Conservation (phyloP, 176 grass and related monocot genomes). For the Otatea glauca region DNA sequence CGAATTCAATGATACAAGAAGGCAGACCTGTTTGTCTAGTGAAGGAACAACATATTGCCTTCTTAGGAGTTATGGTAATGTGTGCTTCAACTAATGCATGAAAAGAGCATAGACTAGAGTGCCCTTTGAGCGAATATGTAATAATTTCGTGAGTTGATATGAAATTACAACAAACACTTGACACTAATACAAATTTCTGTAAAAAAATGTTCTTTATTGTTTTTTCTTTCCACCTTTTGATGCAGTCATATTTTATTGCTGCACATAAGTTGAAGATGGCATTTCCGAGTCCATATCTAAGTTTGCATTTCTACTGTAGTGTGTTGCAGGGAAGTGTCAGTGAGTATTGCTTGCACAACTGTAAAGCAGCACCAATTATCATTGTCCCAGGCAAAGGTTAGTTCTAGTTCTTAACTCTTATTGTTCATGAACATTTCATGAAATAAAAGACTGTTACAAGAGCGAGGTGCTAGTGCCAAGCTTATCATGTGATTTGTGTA, state of each 20-base stretch:
- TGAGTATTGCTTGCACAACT: conserved; percentile 91
- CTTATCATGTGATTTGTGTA: conserved; percentile 30
- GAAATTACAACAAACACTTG: conserved; percentile 13
- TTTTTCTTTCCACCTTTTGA: conserved; percentile 29
- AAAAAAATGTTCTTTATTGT: conserved; percentile 23
- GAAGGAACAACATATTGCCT: neutral
- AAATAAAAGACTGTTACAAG: conserved; percentile 20
- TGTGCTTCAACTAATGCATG: conserved; percentile 32
- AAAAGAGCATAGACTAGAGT: conserved; percentile 5
- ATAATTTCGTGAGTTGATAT: conserved; percentile 35
- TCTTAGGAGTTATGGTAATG: conserved; percentile 2
- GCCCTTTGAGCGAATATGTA: conserved; percentile 16
- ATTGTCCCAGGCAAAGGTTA: conserved; percentile 87
- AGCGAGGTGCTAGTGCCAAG: conserved; percentile 7
- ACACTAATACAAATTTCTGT: conserved; percentile 29
- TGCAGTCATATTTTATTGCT: conserved; percentile 29
- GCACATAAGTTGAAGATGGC: conserved; percentile 33
- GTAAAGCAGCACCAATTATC: conserved; percentile 86
- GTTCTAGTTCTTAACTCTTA: conserved; percentile 46
- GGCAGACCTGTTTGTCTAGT: conserved; percentile 12
- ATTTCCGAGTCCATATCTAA: conserved; percentile 44
- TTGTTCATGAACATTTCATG: conserved; percentile 7
- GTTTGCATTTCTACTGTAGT: conserved; percentile 55
- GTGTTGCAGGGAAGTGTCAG: conserved; percentile 85
- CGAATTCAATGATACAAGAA: conserved; percentile 27